These are phyloP conservation scores for Rickenella mellea DNA, from an alignment of 768 basidiomycete species.

Conservation along the genomic window DNA sequence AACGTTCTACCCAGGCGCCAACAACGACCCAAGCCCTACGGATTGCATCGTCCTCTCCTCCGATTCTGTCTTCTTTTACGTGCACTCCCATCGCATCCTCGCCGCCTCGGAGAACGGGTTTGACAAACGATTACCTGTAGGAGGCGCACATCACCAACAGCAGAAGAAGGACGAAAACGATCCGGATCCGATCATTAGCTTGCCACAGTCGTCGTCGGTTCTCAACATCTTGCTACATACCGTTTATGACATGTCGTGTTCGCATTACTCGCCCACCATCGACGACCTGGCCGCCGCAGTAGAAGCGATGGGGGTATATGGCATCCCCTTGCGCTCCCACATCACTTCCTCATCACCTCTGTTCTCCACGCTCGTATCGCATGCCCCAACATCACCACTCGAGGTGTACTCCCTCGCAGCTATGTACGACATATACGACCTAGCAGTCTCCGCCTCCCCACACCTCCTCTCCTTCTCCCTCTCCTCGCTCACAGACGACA, in stretches of 20 bases:
- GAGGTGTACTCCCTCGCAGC: conserved; percentile 69
- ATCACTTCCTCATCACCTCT: conserved; percentile 46
- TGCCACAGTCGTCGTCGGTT: conserved; percentile 50
- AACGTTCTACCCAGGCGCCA: conserved; percentile 66
- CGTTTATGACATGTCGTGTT: conserved; percentile 63
- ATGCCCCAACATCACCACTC: conserved; percentile 60
- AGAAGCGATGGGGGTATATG: conserved; percentile 48
- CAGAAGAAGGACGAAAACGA: conserved; percentile 29
- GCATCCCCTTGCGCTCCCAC: conserved; percentile 39
- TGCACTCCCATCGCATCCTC: conserved; percentile 52
- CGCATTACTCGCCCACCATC: conserved; percentile 65
- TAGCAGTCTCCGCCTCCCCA: conserved; percentile 67
- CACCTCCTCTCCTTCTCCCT: conserved; percentile 68
- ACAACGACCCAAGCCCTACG: conserved; percentile 42
- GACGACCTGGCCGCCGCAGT: conserved; percentile 49
- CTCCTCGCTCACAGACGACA: conserved; percentile 57
- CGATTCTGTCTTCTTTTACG: conserved; percentile 81
- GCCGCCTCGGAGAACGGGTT: conserved; percentile 57
- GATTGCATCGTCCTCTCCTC: conserved; percentile 61
- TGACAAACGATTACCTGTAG: conserved; percentile 41
- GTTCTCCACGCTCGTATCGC: conserved; percentile 49
- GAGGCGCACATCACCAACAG: too few relatives aligned
- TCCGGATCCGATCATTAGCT: conserved; percentile 42
- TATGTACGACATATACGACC: conserved; percentile 53
- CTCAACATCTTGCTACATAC: conserved; percentile 69